Evolutionary conservation across 208 protist species (phyloP).

Genomic region (Vickermania ingenoplastis): DNA sequence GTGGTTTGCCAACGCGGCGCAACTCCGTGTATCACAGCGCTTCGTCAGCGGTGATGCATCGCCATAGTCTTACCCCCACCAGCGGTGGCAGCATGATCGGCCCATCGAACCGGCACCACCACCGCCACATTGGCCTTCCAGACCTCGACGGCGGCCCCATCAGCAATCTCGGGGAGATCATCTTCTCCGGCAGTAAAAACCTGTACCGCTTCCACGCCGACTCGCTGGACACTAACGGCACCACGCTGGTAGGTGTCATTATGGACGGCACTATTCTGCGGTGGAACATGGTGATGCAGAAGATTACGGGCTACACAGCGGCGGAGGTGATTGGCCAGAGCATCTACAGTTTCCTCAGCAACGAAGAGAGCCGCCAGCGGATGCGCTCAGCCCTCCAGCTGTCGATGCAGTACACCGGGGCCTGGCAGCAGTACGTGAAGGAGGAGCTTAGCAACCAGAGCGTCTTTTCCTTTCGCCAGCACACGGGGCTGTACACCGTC

Average conservation of each 20-base stretch:
- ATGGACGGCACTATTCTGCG: conserved; percentile 82
- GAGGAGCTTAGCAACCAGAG: conserved; percentile 34
- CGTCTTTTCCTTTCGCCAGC: conserved; percentile 58
- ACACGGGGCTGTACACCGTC: conserved; percentile 47
- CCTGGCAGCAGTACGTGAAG: conserved; percentile 50
- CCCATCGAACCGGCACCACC: background rate
- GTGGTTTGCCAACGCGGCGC: background rate
- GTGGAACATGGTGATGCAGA: conserved; percentile 59
- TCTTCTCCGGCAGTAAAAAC: conserved; percentile 72
- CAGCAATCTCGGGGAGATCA: conserved; percentile 56
- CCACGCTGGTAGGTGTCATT: conserved; percentile 61
- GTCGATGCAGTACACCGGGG: conserved; percentile 40
- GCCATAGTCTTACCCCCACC: background rate
- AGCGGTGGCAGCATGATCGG: background rate
- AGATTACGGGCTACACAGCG: conserved; percentile 42
- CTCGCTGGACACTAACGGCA: conserved; percentile 35
- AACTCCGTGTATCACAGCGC: background rate
- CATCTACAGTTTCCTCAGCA: conserved; percentile 52
- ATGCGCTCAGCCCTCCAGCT: conserved; percentile 37
- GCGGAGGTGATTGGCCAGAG: conserved; percentile 63
- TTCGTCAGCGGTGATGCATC: background rate
- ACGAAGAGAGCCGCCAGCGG: conserved; percentile 22
- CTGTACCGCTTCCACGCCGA: conserved; percentile 67
- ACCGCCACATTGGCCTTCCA: background rate
- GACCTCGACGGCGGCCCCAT: conserved; percentile 9